A percentile compares a stretch with the other conserved stretches of the same genome.
Conservation (phyloP, 1,284 basidiomycete genomes). For the Agaricales sp. region DNA sequence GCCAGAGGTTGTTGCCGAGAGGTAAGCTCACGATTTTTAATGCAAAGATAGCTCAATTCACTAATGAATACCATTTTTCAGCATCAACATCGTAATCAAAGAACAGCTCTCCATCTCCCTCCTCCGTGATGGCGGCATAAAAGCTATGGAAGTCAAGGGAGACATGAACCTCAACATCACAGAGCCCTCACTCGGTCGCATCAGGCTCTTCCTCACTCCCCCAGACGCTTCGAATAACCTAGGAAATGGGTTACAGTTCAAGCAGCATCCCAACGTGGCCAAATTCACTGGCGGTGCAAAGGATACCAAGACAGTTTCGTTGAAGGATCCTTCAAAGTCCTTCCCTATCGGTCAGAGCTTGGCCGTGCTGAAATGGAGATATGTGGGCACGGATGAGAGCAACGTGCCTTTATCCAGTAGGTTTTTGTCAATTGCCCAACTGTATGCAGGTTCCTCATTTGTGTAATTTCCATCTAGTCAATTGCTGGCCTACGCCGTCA, state of each 20-base stretch:
- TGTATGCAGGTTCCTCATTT: neutral
- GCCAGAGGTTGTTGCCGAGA: conserved; percentile 71
- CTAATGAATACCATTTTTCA: no score
- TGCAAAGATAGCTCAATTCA: conserved; percentile 3
- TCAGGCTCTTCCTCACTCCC: conserved; percentile 62
- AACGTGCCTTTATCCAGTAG: conserved; percentile 84
- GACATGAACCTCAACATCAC: conserved; percentile 88
- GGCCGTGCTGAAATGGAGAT: conserved; percentile 89
- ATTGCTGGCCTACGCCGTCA: conserved; percentile 91
- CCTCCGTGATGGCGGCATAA: conserved; percentile 84
- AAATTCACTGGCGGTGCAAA: conserved; percentile 64
- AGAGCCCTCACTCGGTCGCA: conserved; percentile 69
- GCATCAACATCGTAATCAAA: conserved; percentile 80
- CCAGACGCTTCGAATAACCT: neutral
- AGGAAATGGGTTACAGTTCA: conserved; percentile 75
- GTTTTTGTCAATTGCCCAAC: conserved; percentile 19
- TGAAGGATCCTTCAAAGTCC: conserved; percentile 75
- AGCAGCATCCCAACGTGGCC: conserved; percentile 92
- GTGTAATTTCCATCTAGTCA: conserved; percentile 43
- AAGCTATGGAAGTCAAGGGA: conserved; percentile 86
- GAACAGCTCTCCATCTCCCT: conserved; percentile 78
- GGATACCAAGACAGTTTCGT: conserved; percentile 61
- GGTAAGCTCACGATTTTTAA: conserved; percentile 32
- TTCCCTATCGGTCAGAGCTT: conserved; percentile 88
- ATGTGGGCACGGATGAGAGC: conserved; percentile 86